phyloP scores from a whole-genome alignment of 2,329 filamentous ascomycete genomes.

The Nannizzia gypsea region DNA sequence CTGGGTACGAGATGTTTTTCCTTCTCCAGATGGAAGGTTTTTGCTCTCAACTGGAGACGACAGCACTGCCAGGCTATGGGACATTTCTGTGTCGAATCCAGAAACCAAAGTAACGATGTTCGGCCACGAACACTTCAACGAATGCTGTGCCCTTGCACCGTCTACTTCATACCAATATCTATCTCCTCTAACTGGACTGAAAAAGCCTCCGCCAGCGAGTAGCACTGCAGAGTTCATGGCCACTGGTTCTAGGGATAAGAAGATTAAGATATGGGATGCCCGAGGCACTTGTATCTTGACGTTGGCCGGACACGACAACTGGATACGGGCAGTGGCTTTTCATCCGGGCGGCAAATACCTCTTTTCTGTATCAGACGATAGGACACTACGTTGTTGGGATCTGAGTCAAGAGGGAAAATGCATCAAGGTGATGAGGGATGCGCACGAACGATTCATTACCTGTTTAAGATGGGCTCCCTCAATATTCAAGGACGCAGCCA shows the following conservation, averaged over 20 bases:
- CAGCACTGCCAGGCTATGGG: conserved; percentile 72
- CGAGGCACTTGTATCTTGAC: conserved; percentile 76
- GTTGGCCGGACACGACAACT: conserved; percentile 82
- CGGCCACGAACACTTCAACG: conserved; percentile 75
- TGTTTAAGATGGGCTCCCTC: conserved; percentile 81
- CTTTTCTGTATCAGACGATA: conserved; percentile 76
- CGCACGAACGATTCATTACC: conserved; percentile 73
- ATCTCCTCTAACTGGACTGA: conserved; percentile 64
- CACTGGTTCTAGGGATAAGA: conserved; percentile 80
- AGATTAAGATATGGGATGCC: conserved; percentile 78
- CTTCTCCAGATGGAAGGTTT: conserved; percentile 71
- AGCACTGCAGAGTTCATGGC: conserved; percentile 80
- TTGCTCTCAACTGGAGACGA: conserved; percentile 76
- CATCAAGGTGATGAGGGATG: conserved; percentile 66
- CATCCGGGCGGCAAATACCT: conserved; percentile 88
- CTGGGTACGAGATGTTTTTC: conserved; percentile 83
- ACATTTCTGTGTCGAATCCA: conserved; percentile 47
- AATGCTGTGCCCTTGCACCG: conserved; percentile 80
- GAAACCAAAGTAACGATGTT: conserved; percentile 70
- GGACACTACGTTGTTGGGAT: conserved; percentile 89
- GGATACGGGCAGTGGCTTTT: conserved; percentile 76
- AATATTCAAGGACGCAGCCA: conserved; percentile 41
- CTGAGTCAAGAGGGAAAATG: conserved; percentile 79
- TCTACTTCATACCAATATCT: conserved; percentile 66
- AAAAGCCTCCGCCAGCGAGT: conserved; percentile 62